These are phyloP conservation scores for Globisporangium orthogonon DNA, from an alignment of 352 stramenopile genomes.

Conservation along the genomic window DNA sequence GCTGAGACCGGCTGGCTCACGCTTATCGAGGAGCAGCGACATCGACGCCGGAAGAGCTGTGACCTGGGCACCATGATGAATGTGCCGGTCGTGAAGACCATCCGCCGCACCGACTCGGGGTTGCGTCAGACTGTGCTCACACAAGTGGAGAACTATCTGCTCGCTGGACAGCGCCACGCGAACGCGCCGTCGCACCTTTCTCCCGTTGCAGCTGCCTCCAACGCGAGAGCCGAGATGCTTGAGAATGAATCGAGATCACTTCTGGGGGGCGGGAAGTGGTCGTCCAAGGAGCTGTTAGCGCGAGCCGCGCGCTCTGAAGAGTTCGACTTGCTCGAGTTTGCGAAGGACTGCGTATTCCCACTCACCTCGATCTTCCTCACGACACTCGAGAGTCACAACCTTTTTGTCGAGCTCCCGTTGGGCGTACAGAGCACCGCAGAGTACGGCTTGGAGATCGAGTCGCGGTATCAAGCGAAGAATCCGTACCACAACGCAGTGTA, in stretches of 20 bases:
- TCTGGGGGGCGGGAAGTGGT: slow-evolving; percentile 20
- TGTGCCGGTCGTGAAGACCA: slow-evolving; percentile 18
- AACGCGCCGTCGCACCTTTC: not conserved
- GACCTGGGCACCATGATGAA: slow-evolving; percentile 13
- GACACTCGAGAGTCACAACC: slow-evolving; percentile 57
- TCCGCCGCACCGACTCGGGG: slow-evolving; percentile 43
- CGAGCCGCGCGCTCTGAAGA: slow-evolving; percentile 29
- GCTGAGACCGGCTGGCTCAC: slow-evolving; percentile 34
- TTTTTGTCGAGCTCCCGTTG: slow-evolving; percentile 50
- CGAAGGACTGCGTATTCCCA: slow-evolving; percentile 32
- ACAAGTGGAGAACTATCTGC: slow-evolving; percentile 43
- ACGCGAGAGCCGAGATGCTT: not conserved
- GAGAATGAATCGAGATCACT: not conserved
- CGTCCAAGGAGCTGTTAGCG: slow-evolving; percentile 30
- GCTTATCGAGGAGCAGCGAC: slow-evolving; percentile 44
- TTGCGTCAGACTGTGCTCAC: slow-evolving; percentile 45
- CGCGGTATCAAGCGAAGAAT: slow-evolving; percentile 62
- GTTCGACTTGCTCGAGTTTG: slow-evolving; percentile 48
- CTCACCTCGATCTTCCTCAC: slow-evolving; percentile 55
- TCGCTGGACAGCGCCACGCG: slow-evolving; percentile 9
- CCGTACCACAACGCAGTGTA: slow-evolving; percentile 78
- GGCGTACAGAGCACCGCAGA: slow-evolving; percentile 42
- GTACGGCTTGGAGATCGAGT: slow-evolving; percentile 62
- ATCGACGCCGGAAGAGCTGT: slow-evolving; percentile 31
- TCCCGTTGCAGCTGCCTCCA: not conserved